Evolutionary conservation across 1,284 basidiomycete species (phyloP), one percentile per base, ranked within the genome.

Genomic region (Tilletia horrida): DNA sequence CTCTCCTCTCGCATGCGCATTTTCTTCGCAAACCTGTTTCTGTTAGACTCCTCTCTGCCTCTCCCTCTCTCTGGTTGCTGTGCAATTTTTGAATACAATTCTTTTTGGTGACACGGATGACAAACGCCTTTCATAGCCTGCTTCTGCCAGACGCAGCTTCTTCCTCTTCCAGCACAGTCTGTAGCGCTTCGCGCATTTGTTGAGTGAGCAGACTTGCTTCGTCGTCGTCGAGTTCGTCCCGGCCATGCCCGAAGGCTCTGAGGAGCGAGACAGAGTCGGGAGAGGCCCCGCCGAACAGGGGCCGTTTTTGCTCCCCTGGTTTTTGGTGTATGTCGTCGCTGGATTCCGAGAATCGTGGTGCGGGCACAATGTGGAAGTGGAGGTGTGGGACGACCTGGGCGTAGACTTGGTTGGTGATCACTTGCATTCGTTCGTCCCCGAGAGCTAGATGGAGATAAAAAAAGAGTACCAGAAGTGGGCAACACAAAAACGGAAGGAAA

Each of bases 331-430:
- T 18, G 3, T n/a, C 42, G 2, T 48, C 27, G 21, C 23, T 25
- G 23, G 47, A 48, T 25, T 14, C 29, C 44, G 21, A 25, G 67
- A 47, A 21, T 64, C 31, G 2, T 1, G 89, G 89, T 1, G 90
- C 89, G 0, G 90, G 90, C 47, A 91, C 88, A 68, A 91, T 86
- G 79, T 91, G 90, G 75, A 88, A 90, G 77, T 91, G 90, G 9
- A 91, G 89, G 83, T 91, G 90, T n/a, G 87, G 87, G 2, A 91
- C 89, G 6, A 88, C 88, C 76, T 91, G 89, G 0, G 88, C 89
- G 75, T 91, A 90, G 78, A 90, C 89, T 80, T 91, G 89, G 67
- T 79, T 76, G 1, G 75, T 73, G 57, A 73, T 71, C 25, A 75
- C 72, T n/a, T 76, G 75, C 52, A 76, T 21, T n/a, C 75, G 52